These are phyloP conservation scores for Teratosphaeria destructans DNA, from an alignment of 2,329 filamentous ascomycete species.

Conservation along the genomic window DNA sequence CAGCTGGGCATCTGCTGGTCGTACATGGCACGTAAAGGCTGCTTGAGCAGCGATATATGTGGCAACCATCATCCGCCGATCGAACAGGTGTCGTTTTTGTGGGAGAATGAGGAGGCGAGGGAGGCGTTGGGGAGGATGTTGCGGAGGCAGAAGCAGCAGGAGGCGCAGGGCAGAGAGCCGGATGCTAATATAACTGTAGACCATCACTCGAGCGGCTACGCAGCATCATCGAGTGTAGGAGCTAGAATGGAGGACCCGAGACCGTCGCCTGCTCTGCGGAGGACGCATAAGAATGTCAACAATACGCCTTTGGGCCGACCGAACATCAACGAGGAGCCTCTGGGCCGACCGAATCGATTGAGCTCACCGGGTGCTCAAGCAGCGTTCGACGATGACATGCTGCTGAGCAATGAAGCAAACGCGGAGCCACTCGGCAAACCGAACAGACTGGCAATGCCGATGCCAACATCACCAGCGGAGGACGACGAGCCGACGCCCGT, in stretches of 20 bases:
- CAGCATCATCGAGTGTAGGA: neutral
- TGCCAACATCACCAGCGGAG: neutral
- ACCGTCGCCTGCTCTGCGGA: neutral
- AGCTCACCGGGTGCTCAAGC: neutral
- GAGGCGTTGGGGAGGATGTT: neutral
- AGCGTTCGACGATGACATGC: neutral
- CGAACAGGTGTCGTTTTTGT: conserved; percentile 7
- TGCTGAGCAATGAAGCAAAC: neutral
- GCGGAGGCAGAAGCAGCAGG: neutral
- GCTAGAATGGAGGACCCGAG: neutral
- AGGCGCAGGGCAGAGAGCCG: neutral
- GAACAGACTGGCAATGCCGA: neutral
- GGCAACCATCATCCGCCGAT: conserved; percentile 11
- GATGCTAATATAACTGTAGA: neutral
- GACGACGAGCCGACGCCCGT: neutral
- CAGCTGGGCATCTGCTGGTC: conserved; percentile 16
- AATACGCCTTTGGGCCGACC: neutral
- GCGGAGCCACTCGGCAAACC: neutral
- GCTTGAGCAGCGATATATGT: conserved; percentile 5
- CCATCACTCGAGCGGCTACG: neutral
- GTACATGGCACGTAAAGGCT: conserved; percentile 9
- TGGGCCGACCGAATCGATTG: neutral
- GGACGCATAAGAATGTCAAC: neutral
- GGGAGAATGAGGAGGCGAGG: conserved; percentile 7
- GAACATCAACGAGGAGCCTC: neutral